Evolutionary conservation across 768 basidiomycete genomes (phyloP), one percentile per base, ranked within the genome.

Genomic region (Mrakia blollopis): DNA sequence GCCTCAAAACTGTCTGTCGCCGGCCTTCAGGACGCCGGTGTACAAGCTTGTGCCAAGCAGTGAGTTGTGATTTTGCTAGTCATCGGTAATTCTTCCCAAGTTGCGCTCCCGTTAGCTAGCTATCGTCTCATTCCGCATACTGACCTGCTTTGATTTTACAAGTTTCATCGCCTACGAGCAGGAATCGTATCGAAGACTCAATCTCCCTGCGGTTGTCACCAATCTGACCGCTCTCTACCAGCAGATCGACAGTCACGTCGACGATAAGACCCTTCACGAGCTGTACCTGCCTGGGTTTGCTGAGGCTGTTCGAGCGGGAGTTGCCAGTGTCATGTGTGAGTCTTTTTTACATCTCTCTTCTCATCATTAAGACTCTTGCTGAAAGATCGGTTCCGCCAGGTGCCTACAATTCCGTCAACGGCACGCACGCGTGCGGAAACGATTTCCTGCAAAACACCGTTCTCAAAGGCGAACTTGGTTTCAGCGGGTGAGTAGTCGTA

Each of bases 201-300:
- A 65, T 37, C 35, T 50, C 28, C 28, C 50, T 28, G 13, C 8
- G 28, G 7, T 28, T 23, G 37, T 47, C 72, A 14, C 52, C 71
- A 61, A 62, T n/a, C 10, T 76, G 52, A 35, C 79, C 62, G 54
- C 63, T 75, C n/a, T 78, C 72, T 72, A 72, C 32, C 35, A 79
- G 76, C 79, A 76, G 39, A 73, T 77, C 50, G 78, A 75, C 62
- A 73, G 78, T 52, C 68, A 76, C 65, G 54, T 80, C 62, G 78
- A 80, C 80, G 83, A 83, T 67, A 82, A 82, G 54, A 82, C 82
- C 35, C 25, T 69, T 47, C 83, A 83, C 71, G 84, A 85, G 80
- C 78, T 84, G 14, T 85, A 85, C 78, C 78, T 82, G 14, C 82
- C 82, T 30, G 80, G 80, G 44, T 85, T 85, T 73, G 83, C 82